Evolutionary conservation across 176 grass and related monocot species (phyloP), one percentile per base, ranked within the genome.

Genomic region (Metroxylon sagu): DNA sequence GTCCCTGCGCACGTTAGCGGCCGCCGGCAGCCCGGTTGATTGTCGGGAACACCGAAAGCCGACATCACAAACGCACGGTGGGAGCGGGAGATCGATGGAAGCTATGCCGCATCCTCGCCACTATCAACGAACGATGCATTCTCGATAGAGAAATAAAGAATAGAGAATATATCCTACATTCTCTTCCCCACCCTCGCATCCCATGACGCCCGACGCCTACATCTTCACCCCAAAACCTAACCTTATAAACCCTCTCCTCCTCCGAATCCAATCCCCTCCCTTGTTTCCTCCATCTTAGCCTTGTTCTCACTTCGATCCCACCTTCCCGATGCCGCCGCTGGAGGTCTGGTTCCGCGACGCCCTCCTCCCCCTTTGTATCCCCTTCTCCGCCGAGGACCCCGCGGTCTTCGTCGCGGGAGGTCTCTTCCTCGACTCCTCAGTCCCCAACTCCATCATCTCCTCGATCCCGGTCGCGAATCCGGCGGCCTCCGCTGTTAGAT

Each of bases 241-340:
- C 48, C 50, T 14, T 49, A 63, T n/a, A 43, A 43, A 48, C 60
- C 2, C 1, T 14, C 29, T 16, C n/a, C 31, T 43, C 18, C 60
- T 18, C 28, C 30, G 35, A 43, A 14, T 43, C 35, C 6, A 2
- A 16, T 35, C 27, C 25, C 27, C 54, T 26, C 4, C 30, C 29
- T 35, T 14, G 3, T 15, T 43, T 50, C 28, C 28, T 71, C 39
- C 35, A 43, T 43, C 35, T 43, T 43, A 43, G 8, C 35, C 2
- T 43, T 43, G 8, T 43, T 43, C 2, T 43, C 35, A 12, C 7
- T 14, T 43, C 35, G 35, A 43, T 43, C 10, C 35, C 62, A 4
- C n/a, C 16, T 39, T 61, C 30, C 72, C 84, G 74, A 97, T 97
- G 92, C 26, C 83, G 54, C 85, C 73, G 78, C 66, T 88, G 65